Percentiles rank a stretch among this genome's conserved stretches.
phyloP scores from a whole-genome alignment of 2,329 filamentous ascomycete genomes.

The Pseudogymnoascus sp. region DNA sequence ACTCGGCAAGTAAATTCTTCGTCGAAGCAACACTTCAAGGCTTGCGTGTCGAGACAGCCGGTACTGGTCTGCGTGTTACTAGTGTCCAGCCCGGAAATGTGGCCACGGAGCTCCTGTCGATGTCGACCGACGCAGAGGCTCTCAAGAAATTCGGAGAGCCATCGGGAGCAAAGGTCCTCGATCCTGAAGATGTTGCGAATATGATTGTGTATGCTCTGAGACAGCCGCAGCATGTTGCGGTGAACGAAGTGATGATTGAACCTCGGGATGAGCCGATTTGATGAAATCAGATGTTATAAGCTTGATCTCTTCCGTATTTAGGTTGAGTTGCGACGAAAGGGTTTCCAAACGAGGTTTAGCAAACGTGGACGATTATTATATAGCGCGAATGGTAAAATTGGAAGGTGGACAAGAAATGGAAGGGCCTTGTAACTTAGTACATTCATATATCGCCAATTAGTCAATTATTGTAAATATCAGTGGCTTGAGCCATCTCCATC shows the following conservation, averaged over 20 bases:
- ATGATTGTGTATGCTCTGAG: slow-evolving; percentile 68
- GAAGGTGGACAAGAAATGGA: background rate
- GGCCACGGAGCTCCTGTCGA: slow-evolving; percentile 62
- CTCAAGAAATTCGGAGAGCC: slow-evolving; percentile 73
- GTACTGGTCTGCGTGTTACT: slow-evolving; percentile 65
- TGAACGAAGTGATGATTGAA: slow-evolving; percentile 76
- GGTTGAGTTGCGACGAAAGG: background rate
- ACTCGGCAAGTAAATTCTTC: slow-evolving; percentile 79
- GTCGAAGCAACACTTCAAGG: slow-evolving; percentile 74
- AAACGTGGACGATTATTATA: background rate
- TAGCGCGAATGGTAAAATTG: background rate
- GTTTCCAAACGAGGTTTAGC: background rate
- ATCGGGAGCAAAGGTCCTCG: slow-evolving; percentile 66
- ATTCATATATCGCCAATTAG: background rate
- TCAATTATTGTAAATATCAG: background rate
- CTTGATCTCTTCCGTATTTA: background rate
- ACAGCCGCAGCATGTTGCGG: slow-evolving; percentile 67
- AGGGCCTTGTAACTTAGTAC: background rate
- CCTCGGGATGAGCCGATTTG: slow-evolving; percentile 68
- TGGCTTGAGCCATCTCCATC: too few species aligned
- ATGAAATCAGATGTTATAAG: background rate
- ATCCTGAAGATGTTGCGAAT: slow-evolving; percentile 63
- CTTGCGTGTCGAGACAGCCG: slow-evolving; percentile 68
- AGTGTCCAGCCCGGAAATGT: slow-evolving; percentile 72
- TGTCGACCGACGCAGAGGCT: slow-evolving; percentile 70